Conservation (phyloP, 352 stramenopile species). For the Pythium grandisporangium region DNA sequence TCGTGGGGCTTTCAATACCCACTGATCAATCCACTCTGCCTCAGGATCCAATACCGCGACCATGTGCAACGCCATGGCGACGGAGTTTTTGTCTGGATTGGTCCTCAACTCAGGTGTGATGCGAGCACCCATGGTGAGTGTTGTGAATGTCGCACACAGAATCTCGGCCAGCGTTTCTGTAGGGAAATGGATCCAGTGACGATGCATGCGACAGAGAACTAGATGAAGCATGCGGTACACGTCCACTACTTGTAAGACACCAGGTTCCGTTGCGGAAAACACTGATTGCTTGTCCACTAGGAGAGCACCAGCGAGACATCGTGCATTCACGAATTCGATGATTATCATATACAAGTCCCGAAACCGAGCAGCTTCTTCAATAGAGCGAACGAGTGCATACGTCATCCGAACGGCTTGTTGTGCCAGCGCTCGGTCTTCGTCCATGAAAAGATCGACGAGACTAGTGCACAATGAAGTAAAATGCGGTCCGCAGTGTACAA, state of each 20-base stretch:
- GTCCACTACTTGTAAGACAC: constrained; percentile 14
- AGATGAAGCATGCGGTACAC: constrained; percentile 31
- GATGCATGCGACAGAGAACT: constrained; percentile 18
- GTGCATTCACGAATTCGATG: constrained; percentile 27
- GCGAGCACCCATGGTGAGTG: no score
- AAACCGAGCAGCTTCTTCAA: constrained; percentile 40
- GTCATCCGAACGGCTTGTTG: constrained; percentile 18
- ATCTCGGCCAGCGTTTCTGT: constrained; percentile 27
- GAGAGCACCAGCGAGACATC: constrained; percentile 15
- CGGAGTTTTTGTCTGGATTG: constrained; percentile 14
- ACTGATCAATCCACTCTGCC: constrained; percentile 35
- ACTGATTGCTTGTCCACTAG: constrained; percentile 15
- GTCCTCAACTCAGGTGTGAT: constrained; percentile 25
- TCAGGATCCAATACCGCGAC: constrained; percentile 21
- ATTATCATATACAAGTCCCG: constrained; percentile 35
- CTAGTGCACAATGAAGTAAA: constrained; percentile 21
- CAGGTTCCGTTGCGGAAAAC: background rate
- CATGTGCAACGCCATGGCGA: constrained; percentile 16
- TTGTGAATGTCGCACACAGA: constrained; percentile 28
- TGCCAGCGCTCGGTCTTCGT: constrained; percentile 4
- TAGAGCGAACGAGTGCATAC: constrained; percentile 27
- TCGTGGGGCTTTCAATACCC: constrained; percentile 29
- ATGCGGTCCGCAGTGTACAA: constrained; percentile 33
- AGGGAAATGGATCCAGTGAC: constrained; percentile 55
- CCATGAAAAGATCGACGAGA: constrained; percentile 24